A percentile compares a stretch with the other conserved stretches of the same genome.
phyloP scores from a whole-genome alignment of 2,329 filamentous ascomycete genomes.

The Raffaelea arxii region DNA sequence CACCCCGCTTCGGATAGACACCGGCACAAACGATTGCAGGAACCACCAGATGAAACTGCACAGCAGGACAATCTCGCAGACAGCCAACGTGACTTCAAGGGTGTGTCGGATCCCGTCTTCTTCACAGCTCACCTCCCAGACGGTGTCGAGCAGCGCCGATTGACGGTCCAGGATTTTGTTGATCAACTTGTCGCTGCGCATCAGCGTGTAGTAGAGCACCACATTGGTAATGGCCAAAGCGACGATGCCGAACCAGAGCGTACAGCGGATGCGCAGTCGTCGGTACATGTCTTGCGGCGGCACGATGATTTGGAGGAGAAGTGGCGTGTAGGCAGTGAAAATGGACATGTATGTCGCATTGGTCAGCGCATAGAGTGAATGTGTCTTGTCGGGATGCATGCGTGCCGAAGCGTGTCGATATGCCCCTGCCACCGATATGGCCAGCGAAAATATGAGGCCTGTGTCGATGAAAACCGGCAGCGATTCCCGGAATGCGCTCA shows the following conservation, averaged over 20 bases:
- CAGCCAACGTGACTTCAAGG: not conserved
- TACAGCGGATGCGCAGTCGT: constrained; percentile 10
- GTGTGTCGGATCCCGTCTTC: not conserved
- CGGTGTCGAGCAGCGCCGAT: not conserved
- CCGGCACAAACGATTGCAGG: constrained; percentile 2
- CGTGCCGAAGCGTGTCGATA: constrained; percentile 11
- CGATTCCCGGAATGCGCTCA: constrained; percentile 10
- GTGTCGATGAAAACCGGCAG: constrained; percentile 12
- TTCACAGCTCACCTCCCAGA: constrained; percentile 8
- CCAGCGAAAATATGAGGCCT: constrained; percentile 12
- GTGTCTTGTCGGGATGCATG: constrained; percentile 9
- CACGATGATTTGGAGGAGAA: constrained; percentile 12
- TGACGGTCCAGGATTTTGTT: constrained; percentile 2
- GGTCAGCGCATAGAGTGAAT: constrained; percentile 13
- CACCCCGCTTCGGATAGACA: not conserved
- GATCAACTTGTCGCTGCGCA: not conserved
- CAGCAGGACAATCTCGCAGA: constrained; percentile 4
- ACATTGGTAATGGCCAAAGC: constrained; percentile 11
- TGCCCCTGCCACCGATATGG: constrained; percentile 8
- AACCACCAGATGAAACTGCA: constrained; percentile 3
- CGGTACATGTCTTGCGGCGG: constrained; percentile 11
- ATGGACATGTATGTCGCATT: constrained; percentile 13
- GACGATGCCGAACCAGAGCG: constrained; percentile 15
- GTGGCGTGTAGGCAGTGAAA: constrained; percentile 13
- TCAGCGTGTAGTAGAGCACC: constrained; percentile 11